Base-by-base conservation (phyloP, 331 rosid genomes). In the Spiraea crenata region DNA sequence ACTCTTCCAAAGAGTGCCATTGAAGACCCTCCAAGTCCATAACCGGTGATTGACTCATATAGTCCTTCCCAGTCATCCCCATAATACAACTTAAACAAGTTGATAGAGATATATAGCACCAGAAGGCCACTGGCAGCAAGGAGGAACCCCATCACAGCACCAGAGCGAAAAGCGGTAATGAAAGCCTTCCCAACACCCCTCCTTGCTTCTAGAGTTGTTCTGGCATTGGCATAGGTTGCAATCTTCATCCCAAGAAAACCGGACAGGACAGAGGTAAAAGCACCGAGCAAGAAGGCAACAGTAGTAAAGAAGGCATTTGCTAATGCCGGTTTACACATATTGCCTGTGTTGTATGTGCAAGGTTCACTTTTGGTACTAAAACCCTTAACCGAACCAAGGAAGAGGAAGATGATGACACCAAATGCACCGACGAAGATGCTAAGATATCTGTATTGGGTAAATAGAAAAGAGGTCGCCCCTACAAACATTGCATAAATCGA, bases 21-120 rank as follows among this genome's bases (percentile, higher is more conserved):
- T 45, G 96, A 89, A 39, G 86, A 89, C n/a, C 95, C 91, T 72
- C 91, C 88, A 46, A 89, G 89, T 16, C 95, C 89, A 59, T 86
- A 86, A 57, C 90, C 92, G 3, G 92, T 89, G 54, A 86, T 86
- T 14, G 90, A 86, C 63, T 89, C 90, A 17, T 86, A 89, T 1
- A 89, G 76, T 64, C 92, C 96, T 58, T 86, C 90, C 96, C 96
- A 89, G 72, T 86, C 96, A 66, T 89, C 92, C 38, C 90, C 90
- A 71, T 86, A 89, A 76, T 89, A 89, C 52, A 89, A 68, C 85
- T 80, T 86, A 70, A 89, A 87, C 61, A 89, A 70, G 68, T 76
- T 77, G 74, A 89, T 87, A 57, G 87, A 57, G 35, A 72, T 55
- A 55, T 77, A 85, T 31, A 90, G 77, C 51, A 85, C 90, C 70